Evolutionary conservation across 352 stramenopile genomes (phyloP).

Genomic region (Phytophthora foliorum): DNA sequence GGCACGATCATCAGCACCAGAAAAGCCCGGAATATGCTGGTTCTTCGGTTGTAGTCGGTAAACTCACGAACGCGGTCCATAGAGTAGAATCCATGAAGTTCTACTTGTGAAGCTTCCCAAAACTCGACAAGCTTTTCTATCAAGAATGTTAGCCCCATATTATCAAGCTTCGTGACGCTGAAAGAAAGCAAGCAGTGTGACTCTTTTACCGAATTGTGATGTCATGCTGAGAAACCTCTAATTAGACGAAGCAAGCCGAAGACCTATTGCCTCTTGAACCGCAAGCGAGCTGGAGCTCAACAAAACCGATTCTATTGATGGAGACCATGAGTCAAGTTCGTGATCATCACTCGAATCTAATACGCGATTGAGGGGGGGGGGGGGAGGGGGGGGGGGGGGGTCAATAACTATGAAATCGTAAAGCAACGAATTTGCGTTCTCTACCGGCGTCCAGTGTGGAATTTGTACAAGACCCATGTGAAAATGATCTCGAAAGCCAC

Average conservation of each 20-base stretch:
- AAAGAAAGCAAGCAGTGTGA: background rate
- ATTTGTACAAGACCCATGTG: conserved; percentile 41
- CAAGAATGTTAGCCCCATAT: background rate
- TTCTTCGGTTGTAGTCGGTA: background rate
- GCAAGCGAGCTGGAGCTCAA: too few species aligned
- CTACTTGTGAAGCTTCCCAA: conserved; percentile 2
- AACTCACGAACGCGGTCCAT: conserved; percentile 14
- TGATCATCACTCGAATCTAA: too few species aligned
- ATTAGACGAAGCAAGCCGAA: too few species aligned
- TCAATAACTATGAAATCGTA: too few species aligned
- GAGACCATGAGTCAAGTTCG: too few species aligned
- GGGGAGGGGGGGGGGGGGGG: too few species aligned
- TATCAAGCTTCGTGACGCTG: background rate
- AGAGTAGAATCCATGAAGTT: conserved; percentile 23
- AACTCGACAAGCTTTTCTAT: background rate
- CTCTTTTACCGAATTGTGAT: background rate
- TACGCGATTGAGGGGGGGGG: too few species aligned
- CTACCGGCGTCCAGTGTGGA: conserved; percentile 33
- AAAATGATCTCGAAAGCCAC: conserved; percentile 61
- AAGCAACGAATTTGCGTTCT: background rate
- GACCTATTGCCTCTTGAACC: background rate
- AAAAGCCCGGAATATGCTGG: background rate
- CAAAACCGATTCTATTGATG: too few species aligned
- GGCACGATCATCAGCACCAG: conserved; percentile 12
- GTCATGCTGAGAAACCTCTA: too few species aligned